These are phyloP conservation scores for Erysimum cheiranthoides DNA, from an alignment of 345 rosid species.

Conservation along the genomic window DNA sequence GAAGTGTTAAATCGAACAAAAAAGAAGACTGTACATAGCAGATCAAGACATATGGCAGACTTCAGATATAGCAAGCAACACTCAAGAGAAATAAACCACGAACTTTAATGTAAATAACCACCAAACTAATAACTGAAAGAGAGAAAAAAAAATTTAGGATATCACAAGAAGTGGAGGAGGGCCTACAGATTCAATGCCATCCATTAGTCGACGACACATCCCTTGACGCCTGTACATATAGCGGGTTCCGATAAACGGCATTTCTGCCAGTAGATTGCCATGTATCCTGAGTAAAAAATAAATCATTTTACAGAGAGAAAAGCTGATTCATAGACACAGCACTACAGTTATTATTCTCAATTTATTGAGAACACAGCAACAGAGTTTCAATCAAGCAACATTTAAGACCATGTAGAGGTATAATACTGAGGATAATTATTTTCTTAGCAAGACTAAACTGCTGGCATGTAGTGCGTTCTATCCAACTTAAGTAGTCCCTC, in stretches of 20 bases:
- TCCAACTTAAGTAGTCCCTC: neutral
- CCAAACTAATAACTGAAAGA: neutral
- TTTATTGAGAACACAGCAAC: slow-evolving; percentile 6
- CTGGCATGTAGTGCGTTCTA: neutral
- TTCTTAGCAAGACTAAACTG: neutral
- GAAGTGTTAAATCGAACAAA: neutral
- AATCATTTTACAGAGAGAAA: neutral
- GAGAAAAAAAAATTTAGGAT: neutral
- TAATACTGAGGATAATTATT: neutral
- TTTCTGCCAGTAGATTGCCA: slow-evolving; percentile 85
- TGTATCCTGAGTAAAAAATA: slow-evolving; percentile 66
- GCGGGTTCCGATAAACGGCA: slow-evolving; percentile 99
- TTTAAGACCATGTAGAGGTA: neutral
- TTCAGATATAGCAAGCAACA: slow-evolving; percentile 19
- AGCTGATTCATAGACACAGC: neutral
- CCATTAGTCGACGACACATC: slow-evolving; percentile 91
- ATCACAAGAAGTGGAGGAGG: neutral
- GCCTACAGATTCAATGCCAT: slow-evolving; percentile 86
- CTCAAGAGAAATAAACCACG: neutral
- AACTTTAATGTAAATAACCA: neutral
- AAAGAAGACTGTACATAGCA: slow-evolving; percentile 12
- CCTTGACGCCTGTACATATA: slow-evolving; percentile 85
- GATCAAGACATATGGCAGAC: slow-evolving; percentile 4
- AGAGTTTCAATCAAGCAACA: neutral
- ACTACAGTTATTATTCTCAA: slow-evolving; percentile 10